Conservation (phyloP, 305 asterid genomes). For the Fraxinus albicans region DNA sequence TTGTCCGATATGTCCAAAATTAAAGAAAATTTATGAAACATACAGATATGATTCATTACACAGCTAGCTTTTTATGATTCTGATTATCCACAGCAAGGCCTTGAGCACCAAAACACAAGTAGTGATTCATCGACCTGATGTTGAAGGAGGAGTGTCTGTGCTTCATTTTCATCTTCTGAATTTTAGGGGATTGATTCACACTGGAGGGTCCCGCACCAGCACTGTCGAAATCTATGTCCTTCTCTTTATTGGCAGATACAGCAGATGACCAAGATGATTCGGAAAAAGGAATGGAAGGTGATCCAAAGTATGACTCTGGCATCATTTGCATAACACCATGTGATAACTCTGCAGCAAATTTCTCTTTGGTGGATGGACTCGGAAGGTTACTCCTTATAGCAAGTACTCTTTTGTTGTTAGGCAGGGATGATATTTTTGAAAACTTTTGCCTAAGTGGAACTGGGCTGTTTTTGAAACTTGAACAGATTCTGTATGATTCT, state of each 20-base stretch:
- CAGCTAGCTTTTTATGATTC: slow-evolving; percentile 21
- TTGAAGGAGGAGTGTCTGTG: slow-evolving; percentile 46
- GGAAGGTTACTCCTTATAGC: slow-evolving; percentile 41
- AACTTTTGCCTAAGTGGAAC: slow-evolving; percentile 71
- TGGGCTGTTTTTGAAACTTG: slow-evolving; percentile 35
- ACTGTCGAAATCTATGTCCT: slow-evolving; percentile 8
- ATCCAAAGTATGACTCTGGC: slow-evolving; percentile 45
- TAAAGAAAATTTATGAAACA: background rate
- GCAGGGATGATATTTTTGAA: slow-evolving; percentile 42
- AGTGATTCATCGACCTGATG: slow-evolving; percentile 57
- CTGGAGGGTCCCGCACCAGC: slow-evolving; percentile 20
- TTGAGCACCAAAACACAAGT: slow-evolving; percentile 67
- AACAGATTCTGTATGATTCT: slow-evolving; percentile 24
- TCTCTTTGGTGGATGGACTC: slow-evolving; percentile 60
- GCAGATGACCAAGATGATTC: slow-evolving; percentile 57
- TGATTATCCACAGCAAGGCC: slow-evolving; percentile 44
- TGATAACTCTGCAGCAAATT: slow-evolving; percentile 48
- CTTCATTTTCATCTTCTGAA: slow-evolving; percentile 31
- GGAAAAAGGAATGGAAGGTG: slow-evolving; percentile 53
- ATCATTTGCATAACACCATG: slow-evolving; percentile 58
- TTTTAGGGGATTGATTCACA: slow-evolving; percentile 29
- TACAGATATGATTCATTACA: slow-evolving; percentile 16
- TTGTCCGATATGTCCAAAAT: background rate
- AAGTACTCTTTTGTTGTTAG: slow-evolving; percentile 48
- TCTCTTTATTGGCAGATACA: slow-evolving; percentile 21